Evolutionary conservation across 139 green algal genomes (phyloP).

Genomic region (Mesotaenium endlicherianum): DNA sequence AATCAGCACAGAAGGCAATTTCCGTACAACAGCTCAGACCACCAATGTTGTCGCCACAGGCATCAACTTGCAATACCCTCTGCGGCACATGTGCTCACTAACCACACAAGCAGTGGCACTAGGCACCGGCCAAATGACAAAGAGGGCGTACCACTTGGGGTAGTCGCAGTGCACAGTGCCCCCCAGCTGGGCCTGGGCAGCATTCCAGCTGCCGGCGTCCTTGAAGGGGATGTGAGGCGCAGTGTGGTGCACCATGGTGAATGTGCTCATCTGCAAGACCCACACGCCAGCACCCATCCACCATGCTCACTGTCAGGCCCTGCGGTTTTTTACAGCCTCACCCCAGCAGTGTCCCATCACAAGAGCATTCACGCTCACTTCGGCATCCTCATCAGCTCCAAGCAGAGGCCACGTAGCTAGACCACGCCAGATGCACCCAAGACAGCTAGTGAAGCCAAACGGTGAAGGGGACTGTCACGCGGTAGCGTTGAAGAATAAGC

Average conservation of each 20-base stretch:
- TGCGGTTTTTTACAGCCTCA: too few relatives aligned
- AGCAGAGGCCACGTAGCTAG: too few relatives aligned
- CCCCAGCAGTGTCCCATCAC: too few relatives aligned
- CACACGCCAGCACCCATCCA: too few relatives aligned
- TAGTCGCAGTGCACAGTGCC: slow-evolving; percentile 97
- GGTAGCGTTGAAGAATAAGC: too few relatives aligned
- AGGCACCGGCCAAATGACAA: not conserved
- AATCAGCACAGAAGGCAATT: not conserved
- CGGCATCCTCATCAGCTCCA: too few relatives aligned
- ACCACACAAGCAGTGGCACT: not conserved
- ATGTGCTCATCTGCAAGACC: slow-evolving; percentile 68
- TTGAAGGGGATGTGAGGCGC: slow-evolving; percentile 98
- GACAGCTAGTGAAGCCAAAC: too few relatives aligned
- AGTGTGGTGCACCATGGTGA: slow-evolving; percentile 97
- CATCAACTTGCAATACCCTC: not conserved
- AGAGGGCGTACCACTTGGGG: slow-evolving; percentile 61
- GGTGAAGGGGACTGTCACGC: too few relatives aligned
- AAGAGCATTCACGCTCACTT: too few relatives aligned
- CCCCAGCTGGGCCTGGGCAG: slow-evolving; percentile 81
- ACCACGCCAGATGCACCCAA: too few relatives aligned
- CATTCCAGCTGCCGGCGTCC: slow-evolving; percentile 80
- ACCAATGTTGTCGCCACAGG: not conserved
- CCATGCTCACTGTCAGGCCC: too few relatives aligned
- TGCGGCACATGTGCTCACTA: not conserved
- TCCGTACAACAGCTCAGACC: not conserved